Percentiles rank a stretch among this genome's conserved stretches.
These are phyloP conservation scores for Pichia heedii DNA, from an alignment of 805 yeast genomes.

Conservation along the genomic window DNA sequence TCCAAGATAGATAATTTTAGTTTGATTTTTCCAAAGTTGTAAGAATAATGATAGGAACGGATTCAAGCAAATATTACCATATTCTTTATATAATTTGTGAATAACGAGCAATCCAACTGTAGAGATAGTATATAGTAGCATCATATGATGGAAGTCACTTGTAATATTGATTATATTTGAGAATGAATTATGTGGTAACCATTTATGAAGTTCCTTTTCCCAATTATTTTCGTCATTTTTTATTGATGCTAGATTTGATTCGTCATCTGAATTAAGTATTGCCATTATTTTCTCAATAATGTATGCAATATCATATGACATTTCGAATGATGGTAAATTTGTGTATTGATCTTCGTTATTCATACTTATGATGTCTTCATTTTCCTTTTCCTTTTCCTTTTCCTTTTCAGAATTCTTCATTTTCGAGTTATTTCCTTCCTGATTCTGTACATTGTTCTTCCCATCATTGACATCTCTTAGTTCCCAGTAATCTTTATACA, in stretches of 20 bases:
- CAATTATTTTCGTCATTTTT: conserved; percentile 33
- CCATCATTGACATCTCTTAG: conserved; percentile 11
- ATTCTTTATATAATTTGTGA: conserved; percentile 31
- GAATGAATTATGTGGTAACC: conserved; percentile 31
- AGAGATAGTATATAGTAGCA: conserved; percentile 37
- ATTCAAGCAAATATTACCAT: conserved; percentile 34
- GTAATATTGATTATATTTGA: conserved; percentile 17
- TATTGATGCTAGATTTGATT: conserved; percentile 30
- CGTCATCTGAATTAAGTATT: conserved; percentile 35
- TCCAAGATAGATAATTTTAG: conserved; percentile 49
- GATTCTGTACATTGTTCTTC: conserved; percentile 11
- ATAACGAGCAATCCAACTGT: conserved; percentile 36
- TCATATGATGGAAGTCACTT: conserved; percentile 30
- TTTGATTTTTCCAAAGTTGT: conserved; percentile 58
- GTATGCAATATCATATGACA: conserved; percentile 24
- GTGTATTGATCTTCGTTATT: no score
- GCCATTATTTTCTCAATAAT: conserved; percentile 31
- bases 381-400: no score
- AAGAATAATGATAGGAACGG: conserved; percentile 55
- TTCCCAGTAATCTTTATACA: conserved; percentile 19
- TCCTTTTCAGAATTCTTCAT: no score
- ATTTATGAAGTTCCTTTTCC: conserved; percentile 23
- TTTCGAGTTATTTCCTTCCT: no score
- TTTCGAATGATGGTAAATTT: conserved; percentile 27
- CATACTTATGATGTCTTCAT: no score